Evolutionary conservation across 768 basidiomycete genomes (phyloP), one percentile per base, ranked within the genome.

Genomic region (Paxillus involutus): DNA sequence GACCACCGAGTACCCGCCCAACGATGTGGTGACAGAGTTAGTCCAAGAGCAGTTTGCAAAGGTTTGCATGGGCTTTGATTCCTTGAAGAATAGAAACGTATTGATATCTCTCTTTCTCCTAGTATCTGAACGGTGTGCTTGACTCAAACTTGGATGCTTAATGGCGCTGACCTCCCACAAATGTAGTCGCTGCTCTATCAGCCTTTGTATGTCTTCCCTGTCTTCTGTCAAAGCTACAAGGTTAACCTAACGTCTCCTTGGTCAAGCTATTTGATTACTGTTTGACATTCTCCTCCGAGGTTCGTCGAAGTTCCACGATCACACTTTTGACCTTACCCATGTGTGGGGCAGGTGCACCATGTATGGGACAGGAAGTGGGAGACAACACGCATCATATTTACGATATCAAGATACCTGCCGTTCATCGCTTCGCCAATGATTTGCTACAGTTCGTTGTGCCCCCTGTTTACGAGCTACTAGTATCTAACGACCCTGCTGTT

Each of bases 331-430:
- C 39, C 3, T 19, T 30, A 41, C 49, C 63, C 13, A 62, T 30
- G 2, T 2, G 12, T 2, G 11, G 33, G 11, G 17, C 26, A 68
- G 66, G 61, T 67, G 2, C 52, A 55, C 46, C 46, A 57, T 45
- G 53, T 67, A 10, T 67, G 67, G 65, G 58, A 60, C 11, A 55
- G 58, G 8, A 62, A 51, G 32, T 69, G 66, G 66, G 55, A 51
- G n/a, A 19, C 19, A 9, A 37, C 67, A 33, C 65, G 65, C 30
- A 32, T 60, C 21, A 47, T 69, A 17, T 67, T 67, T 45, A 62
- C 65, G 6, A 6, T 67, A 9, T 50, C 67, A 43, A 67, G 66
- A 58, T 69, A 69, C 50, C 47, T 69, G 37, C 51, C 68, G 21
- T 60, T 67, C 32, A 3, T 67, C 46, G 37, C 60, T 11, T 51